Evolutionary conservation across 805 yeast species (phyloP), one percentile per base, ranked within the genome.

Genomic region (Candida ulmi): DNA sequence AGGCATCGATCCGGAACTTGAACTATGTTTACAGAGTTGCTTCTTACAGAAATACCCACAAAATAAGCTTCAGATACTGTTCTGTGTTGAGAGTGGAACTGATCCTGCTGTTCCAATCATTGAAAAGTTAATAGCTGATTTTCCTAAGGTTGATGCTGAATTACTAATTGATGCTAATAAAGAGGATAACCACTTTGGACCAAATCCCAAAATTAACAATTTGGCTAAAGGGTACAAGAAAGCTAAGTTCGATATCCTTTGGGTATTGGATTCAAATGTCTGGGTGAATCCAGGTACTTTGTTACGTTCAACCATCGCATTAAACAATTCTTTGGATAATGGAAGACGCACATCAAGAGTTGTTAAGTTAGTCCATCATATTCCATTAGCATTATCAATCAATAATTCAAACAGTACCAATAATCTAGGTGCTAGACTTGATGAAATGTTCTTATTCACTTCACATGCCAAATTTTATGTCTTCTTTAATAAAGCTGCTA

Each of bases 201-300:
- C 95, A 5, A 88, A 88, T 52, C 96, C 96, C 7, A 88, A 88
- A 60, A 85, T 88, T 40, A 86, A 87, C 61, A 88, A 88, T 60
- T 64, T 88, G 34, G 79, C 88, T n/a, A 84, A 84, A 57, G 96
- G 95, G 6, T 86, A 81, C 54, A 58, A 65, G 30, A 60, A 60
- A 2, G 91, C 95, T 8, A 72, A 75, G 48, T 66, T 75, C 58
- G 95, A 88, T 54, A 72, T 83, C 16, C 48, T 88, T 11, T 88
- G 96, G 96, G 77, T 86, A 13, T 70, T 85, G 64, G 96, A 88
- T 61, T 79, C 90, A 21, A 88, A 88, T 52, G 93, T 85, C 6
- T 83, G 88, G 85, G 83, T 81, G 1, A 62, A 77, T 26, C 76
- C 81, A 1, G 76, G 80, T 18, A 72, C 88, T 1, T 62, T 88